These are phyloP conservation scores for Dryadomyces sulphureus DNA, from an alignment of 2,329 filamentous ascomycete species.

Conservation along the genomic window DNA sequence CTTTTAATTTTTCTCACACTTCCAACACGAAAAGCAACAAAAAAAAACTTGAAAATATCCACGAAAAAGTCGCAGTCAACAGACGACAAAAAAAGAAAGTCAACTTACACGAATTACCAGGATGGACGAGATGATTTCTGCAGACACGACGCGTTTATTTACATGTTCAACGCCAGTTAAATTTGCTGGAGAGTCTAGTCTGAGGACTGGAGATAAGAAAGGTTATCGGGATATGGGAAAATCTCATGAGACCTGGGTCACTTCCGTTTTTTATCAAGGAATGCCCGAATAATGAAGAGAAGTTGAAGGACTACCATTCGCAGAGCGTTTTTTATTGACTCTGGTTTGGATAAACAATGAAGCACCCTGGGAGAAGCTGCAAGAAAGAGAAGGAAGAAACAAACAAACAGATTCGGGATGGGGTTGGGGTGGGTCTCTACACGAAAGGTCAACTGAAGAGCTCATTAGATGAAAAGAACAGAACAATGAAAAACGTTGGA, in stretches of 20 bases:
- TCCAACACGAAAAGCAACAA: not conserved
- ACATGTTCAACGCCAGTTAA: not conserved
- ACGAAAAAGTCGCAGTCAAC: not conserved
- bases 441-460: no score
- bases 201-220: not conserved
- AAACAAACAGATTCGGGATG: no score
- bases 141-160: not conserved
- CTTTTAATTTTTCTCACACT: not conserved
- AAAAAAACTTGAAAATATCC: not conserved
- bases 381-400: not conserved
- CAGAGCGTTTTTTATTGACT: slow-evolving; percentile 6
- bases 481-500: no score
- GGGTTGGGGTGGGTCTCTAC: no score
- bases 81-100: not conserved
- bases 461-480: no score
- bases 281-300: not conserved
- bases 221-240: no score
- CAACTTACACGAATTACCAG: not conserved
- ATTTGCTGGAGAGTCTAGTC: not conserved
- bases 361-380: not conserved
- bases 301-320: not conserved
- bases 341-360: not conserved
- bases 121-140: not conserved
- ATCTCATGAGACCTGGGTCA: not conserved
- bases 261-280: slow-evolving; percentile 6